These are phyloP conservation scores for Fusarium avenaceum DNA, from an alignment of 2,329 filamentous ascomycete genomes.

Conservation along the genomic window DNA sequence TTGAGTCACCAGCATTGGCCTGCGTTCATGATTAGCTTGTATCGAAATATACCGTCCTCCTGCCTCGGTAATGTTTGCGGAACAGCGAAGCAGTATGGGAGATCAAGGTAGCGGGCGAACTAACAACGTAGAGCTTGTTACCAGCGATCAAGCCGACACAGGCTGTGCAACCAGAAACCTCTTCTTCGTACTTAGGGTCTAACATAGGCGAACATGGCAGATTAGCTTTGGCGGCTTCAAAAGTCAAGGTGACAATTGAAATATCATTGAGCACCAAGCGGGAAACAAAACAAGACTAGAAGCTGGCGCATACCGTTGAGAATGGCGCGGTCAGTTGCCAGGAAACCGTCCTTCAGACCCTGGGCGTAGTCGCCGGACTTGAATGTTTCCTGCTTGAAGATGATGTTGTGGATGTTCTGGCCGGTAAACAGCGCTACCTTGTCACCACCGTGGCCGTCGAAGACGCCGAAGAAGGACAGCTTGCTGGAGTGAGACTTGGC, in stretches of 20 bases:
- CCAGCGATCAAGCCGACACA: constrained; percentile 90
- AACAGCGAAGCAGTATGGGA: constrained; percentile 30
- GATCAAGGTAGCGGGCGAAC: constrained; percentile 57
- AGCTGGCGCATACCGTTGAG: constrained; percentile 78
- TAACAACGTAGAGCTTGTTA: constrained; percentile 94
- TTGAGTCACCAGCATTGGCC: constrained; percentile 97
- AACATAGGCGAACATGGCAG: constrained; percentile 34
- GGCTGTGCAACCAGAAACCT: constrained; percentile 97
- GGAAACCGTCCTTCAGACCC: constrained; percentile 95
- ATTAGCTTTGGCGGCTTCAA: constrained; percentile 30
- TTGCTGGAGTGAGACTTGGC: constrained; percentile 77
- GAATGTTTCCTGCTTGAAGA: constrained; percentile 95
- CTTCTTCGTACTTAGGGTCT: constrained; percentile 98
- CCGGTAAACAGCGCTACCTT: constrained; percentile 95
- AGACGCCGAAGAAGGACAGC: constrained; percentile 97
- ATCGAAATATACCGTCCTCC: constrained; percentile 27
- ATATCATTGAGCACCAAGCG: constrained; percentile 8
- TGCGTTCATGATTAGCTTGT: constrained; percentile 56
- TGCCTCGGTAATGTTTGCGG: constrained; percentile 33
- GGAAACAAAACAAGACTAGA: constrained; percentile 19
- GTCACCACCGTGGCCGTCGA: constrained; percentile 96
- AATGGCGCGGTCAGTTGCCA: constrained; percentile 96
- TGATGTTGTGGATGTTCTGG: constrained; percentile 92
- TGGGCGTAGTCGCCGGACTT: constrained; percentile 92
- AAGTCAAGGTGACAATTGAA: constrained; percentile 2